Conservation (phyloP, 352 stramenopile species). For the Globisporangium ultimum region DNA sequence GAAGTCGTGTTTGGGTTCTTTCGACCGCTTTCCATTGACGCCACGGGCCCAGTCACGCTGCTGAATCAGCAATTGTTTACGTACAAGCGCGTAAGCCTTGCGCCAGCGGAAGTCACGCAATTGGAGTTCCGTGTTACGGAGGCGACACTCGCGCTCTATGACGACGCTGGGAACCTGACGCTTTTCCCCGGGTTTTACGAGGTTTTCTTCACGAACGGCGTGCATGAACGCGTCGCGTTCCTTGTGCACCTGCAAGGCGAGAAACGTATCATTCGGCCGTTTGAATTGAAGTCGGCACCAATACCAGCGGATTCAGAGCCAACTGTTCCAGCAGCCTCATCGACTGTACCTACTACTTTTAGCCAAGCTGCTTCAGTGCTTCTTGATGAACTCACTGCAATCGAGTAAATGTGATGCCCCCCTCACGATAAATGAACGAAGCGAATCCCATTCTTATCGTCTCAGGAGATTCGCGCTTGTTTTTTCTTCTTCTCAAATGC, state of each 20-base stretch:
- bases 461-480: neutral
- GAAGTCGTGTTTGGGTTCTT: conserved; percentile 84
- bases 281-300: conserved; percentile 14
- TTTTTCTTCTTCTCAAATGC: neutral
- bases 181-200: conserved; percentile 73
- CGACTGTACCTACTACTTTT: neutral
- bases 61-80: conserved; percentile 79
- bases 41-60: conserved; percentile 49
- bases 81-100: conserved; percentile 57
- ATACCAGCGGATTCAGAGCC: too few species aligned
- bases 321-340: neutral
- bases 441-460: neutral
- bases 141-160: conserved; percentile 50
- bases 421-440: neutral
- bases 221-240: conserved; percentile 64
- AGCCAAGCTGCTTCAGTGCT: neutral
- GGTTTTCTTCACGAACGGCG: conserved; percentile 70
- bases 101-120: conserved; percentile 26
- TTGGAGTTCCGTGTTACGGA: conserved; percentile 42
- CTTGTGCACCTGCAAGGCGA: conserved; percentile 45
- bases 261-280: conserved; percentile 41
- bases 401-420: conserved; percentile 6
- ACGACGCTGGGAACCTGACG: conserved; percentile 48
- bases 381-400: conserved; percentile 2
- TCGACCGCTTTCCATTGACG: conserved; percentile 52